Conservation (phyloP, 2,329 filamentous ascomycete species). For the Phyllosticta citriasiana region DNA sequence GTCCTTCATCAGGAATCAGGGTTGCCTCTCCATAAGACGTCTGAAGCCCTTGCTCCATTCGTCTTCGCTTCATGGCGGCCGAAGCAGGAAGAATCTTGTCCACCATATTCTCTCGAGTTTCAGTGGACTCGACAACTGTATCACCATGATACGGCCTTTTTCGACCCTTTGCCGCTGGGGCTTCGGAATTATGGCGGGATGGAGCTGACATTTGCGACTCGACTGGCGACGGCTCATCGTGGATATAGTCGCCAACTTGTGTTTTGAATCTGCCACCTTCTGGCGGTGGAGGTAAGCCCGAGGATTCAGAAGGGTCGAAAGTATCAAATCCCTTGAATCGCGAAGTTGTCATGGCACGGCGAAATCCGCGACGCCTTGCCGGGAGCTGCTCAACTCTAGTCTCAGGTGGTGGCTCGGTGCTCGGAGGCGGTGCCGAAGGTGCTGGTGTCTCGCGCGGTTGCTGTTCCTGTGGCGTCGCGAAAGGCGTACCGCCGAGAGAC, state of each 20-base stretch:
- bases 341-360: slow-evolving; percentile 25
- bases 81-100: slow-evolving; percentile 59
- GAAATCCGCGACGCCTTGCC: neutral
- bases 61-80: slow-evolving; percentile 67
- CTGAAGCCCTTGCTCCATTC: slow-evolving; percentile 24
- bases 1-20: slow-evolving; percentile 26
- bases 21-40: neutral
- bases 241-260: neutral
- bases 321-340: slow-evolving; percentile 69
- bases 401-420: neutral
- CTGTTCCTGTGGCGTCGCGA: neutral
- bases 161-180: neutral
- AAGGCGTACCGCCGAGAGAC: slow-evolving; percentile 15
- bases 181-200: neutral
- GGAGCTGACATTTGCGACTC: neutral
- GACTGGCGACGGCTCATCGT: slow-evolving; percentile 19
- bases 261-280: neutral
- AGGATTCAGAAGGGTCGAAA: slow-evolving; percentile 28
- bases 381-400: neutral
- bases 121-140: slow-evolving; percentile 8
- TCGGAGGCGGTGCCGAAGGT: neutral
- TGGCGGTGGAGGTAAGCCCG: neutral
- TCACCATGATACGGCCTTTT: slow-evolving; percentile 3
- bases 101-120: slow-evolving; percentile 47
- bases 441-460: neutral